Evolutionary conservation across 495 filamentous ascomycete genomes (phyloP), one percentile per base, ranked within the genome.

Genomic region (Lophiostoma macrostomum): DNA sequence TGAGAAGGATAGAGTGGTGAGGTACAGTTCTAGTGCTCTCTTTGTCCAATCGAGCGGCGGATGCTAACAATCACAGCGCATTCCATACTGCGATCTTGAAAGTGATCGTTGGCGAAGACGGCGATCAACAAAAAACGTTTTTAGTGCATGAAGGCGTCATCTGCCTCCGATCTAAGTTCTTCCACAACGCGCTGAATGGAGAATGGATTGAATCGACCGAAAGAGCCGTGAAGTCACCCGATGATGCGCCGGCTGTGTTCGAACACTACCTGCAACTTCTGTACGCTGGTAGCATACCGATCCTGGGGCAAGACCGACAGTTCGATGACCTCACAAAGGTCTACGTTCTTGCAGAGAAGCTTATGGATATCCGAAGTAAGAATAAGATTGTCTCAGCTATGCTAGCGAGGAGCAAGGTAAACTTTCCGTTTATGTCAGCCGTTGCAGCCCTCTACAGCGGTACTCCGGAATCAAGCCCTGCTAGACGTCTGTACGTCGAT

Each of bases 291-390:
- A 10, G 23, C 2, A 10, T 56, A 6, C 43, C 42, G 19, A n/a
- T 49, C 20, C 30, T 16, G 5, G 16, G 35, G 16, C 6, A 23
- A 20, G n/a, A 25, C 16, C 5, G 27, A 10, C 20, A 42, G 20
- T 50, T 38, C 19, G 14, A 12, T 5, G 6, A 13, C 2, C 36
- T 50, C 11, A 23, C 20, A 16, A 8, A 8, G 5, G 7, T 45
- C 25, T 57, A 50, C 29, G 44, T 57, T 8, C 44, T 57, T 7
- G 35, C 24, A 1, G 53, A 57, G n/a, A 24, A 50, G 19, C 29
- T 57, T 0, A 36, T 41, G 5, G 53, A 57, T 23, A 11, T 6
- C 10, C 7, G 16, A 14, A 24, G 29, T 16, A 50, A 57, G 23
- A 43, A 57, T 20, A 7, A 40, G 1, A 19, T 57, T 1, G 2